Evolutionary conservation across 192 early-diverging fungal genomes (phyloP), one percentile per base, ranked within the genome.

Genomic region (Entomortierella chlamydospora): DNA sequence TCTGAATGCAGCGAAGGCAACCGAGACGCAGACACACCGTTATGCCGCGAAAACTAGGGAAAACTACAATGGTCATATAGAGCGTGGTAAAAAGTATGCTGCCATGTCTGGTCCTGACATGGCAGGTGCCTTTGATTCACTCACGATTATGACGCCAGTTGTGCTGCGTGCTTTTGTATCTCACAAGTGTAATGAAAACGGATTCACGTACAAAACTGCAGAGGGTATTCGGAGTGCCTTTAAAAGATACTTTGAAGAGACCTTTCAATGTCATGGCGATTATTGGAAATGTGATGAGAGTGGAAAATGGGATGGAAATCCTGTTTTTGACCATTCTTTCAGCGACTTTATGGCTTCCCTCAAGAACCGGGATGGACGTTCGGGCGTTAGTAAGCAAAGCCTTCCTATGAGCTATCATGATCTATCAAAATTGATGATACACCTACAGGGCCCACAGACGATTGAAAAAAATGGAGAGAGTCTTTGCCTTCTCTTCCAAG

Each of bases 161-260:
- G 64, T 67, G 0, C 50, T 67, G 17, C 64, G 41, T 33, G 64
- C 64, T 15, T 57, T 57, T 49, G 50, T 67, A n/a, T 51, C 64
- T 2, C 51, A 39, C 26, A 56, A 57, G 17, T 66, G 64, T 7
- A 34, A 57, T 26, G 37, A 66, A 29, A 52, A 29, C 22, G 54
- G 64, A 0, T 45, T 41, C 23, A 42, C 64, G 12, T 66, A 54
- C 41, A 66, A 66, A 28, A 66, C 54, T 2, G 53, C 64, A 56
- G 64, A 66, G 26, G 52, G 64, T 1, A 45, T 66, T 17, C 47
- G 64, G n/a, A 66, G 64, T 56, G 52, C 64, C 11, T 33, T 66
- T 20, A 66, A 66, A 47, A 33, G 41, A 28, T 66, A 66, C 41
- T 66, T 66, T n/a, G 41, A 66, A 50, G 53, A 34, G 2, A 41